Evolutionary conservation across 805 yeast species (phyloP).

Genomic region (Lipomyces sp.): DNA sequence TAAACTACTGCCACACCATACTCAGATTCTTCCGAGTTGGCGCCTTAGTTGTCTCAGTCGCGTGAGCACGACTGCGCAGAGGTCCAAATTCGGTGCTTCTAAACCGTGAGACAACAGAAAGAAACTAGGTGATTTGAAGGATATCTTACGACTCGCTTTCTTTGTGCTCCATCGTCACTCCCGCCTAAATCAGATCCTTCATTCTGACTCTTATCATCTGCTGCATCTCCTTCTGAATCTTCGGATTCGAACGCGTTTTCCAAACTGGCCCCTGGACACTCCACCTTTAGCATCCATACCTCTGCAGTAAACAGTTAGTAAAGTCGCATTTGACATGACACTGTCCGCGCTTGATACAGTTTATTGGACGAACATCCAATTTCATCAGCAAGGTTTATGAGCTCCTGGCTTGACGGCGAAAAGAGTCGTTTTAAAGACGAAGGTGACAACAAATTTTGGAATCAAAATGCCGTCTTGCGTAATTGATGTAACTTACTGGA

Average conservation of each 20-base stretch:
- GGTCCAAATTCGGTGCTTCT: background rate
- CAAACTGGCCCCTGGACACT: background rate
- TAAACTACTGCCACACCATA: conserved; percentile 5
- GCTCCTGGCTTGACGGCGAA: background rate
- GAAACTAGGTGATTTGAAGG: background rate
- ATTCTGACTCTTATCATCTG: background rate
- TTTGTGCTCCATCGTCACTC: background rate
- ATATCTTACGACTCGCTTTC: background rate
- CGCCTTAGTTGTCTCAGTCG: background rate
- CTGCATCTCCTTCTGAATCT: background rate
- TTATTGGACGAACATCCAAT: background rate
- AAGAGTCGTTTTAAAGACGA: too few relatives aligned
- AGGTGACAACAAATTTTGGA: too few relatives aligned
- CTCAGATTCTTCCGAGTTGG: background rate
- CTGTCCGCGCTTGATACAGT: background rate
- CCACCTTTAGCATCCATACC: background rate
- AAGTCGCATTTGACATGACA: background rate
- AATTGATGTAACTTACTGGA: too few relatives aligned
- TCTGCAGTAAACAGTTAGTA: background rate
- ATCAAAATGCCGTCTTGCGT: too few relatives aligned
- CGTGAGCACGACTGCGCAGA: background rate
- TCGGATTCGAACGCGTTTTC: background rate
- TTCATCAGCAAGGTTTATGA: background rate
- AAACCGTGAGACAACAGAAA: background rate
- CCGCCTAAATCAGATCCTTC: background rate